Evolutionary conservation across 108 stramenopile genomes (phyloP), one percentile per base, ranked within the genome.

Genomic region (Chaetoceros tenuissimus): DNA sequence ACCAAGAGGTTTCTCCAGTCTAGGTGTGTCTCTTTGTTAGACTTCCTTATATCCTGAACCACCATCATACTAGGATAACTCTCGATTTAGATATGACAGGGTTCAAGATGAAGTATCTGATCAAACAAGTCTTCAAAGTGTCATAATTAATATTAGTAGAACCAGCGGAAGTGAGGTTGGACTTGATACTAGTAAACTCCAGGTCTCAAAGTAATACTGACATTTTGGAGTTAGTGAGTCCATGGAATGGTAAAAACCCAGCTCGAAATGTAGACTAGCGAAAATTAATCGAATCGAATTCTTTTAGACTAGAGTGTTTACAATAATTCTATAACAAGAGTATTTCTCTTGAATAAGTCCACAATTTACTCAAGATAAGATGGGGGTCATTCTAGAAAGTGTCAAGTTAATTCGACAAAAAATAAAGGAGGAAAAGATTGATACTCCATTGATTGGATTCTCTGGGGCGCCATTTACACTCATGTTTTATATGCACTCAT

Each of bases 381-480:
- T 97, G 45, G 87, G 85, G 5, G 89, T 95, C 59, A 94, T 96
- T 19, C 70, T 94, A 52, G 80, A 82, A 48, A 74, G 79, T 21
- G 84, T 95, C 0, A 63, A 66, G 50, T 58, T 72, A 60, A 92
- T 90, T 62, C 85, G 84, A 13, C 21, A 66, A 30, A 79, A 87
- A 71, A 91, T 95, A 80, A 68, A 71, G 10, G 82, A 80, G 29
- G 93, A 94, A 58, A 68, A 47, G 13, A 85, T 71, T 45, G 66
- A 62, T 27, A 82, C 93, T 46, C 94, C 96, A 2, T 71, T 97
- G 8, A 93, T 95, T 64, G 96, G 96, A 23, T 97, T 97, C 60
- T 86, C 87, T 48, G 96, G 94, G 8, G 94, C 96, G 24, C 96
- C 96, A 3, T 97, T 89, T 89, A 97, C 96, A 3, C 77, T 97